Conservation (phyloP, 345 rosid genomes). For the Ricinus communis region DNA sequence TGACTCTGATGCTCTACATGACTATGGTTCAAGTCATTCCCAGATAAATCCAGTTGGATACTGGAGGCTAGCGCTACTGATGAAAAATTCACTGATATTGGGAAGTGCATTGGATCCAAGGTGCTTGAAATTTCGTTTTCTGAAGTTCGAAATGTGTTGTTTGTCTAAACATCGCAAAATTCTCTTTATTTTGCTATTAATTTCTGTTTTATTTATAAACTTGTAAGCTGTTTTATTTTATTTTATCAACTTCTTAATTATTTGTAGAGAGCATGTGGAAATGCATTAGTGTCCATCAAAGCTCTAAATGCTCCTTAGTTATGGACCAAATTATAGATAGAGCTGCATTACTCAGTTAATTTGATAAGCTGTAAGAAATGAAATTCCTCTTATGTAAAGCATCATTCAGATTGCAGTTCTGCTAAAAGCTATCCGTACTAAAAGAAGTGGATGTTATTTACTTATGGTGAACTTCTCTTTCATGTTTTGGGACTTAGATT, state of each 20-base stretch:
- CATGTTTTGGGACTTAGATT: neutral
- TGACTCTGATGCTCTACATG: conserved; percentile 36
- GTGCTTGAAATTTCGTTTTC: conserved; percentile 35
- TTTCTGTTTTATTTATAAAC: neutral
- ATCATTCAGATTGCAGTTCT: neutral
- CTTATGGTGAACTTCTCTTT: conserved; percentile 6
- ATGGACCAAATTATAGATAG: neutral
- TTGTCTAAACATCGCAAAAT: neutral
- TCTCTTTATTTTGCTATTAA: neutral
- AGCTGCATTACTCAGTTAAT: neutral
- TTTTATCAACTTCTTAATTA: too few relatives aligned
- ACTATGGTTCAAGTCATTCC: conserved; percentile 30
- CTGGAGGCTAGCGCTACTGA: conserved; percentile 81
- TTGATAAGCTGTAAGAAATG: neutral
- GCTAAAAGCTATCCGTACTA: conserved; percentile 1
- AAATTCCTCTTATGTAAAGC: neutral
- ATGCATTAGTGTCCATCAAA: neutral
- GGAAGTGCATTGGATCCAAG: conserved; percentile 68
- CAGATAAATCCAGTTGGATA: conserved; percentile 34
- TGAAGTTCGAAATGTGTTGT: neutral
- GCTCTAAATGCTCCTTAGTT: neutral
- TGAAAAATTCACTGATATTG: conserved; percentile 52
- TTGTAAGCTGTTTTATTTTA: conserved; percentile 7
- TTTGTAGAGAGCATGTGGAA: too few relatives aligned
- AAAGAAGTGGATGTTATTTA: neutral